phyloP scores from a whole-genome alignment of 1,139 yeast species.

The Geotrichum restrictum region DNA sequence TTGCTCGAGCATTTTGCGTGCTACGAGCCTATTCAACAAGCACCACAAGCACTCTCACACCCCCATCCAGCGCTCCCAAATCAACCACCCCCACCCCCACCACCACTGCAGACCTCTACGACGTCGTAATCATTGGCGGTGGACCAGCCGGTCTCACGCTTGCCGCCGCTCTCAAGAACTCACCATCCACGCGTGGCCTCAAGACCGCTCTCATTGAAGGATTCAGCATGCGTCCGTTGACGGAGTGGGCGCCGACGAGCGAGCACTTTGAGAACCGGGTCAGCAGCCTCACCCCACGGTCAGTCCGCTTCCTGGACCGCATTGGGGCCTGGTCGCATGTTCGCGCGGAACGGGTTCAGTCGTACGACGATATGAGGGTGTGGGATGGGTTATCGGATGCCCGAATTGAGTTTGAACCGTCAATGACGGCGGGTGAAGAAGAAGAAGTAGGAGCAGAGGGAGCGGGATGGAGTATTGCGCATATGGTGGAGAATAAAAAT shows the following conservation, averaged over 20 bases:
- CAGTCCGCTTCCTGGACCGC: constrained; percentile 59
- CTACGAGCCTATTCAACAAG: too few species aligned
- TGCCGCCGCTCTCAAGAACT: constrained; percentile 68
- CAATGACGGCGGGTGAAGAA: constrained; percentile 26
- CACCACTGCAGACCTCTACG: constrained; percentile 36
- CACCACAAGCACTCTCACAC: too few species aligned
- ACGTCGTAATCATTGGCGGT: constrained; percentile 88
- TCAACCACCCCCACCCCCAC: background rate
- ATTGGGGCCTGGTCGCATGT: constrained; percentile 78
- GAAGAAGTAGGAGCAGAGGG: constrained; percentile 28
- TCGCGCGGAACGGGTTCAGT: constrained; percentile 63
- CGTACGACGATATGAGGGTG: constrained; percentile 76
- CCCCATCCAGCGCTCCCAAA: too few species aligned
- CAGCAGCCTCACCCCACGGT: constrained; percentile 78
- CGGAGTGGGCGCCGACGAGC: constrained; percentile 54
- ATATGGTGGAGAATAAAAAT: constrained; percentile 85
- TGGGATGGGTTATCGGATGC: constrained; percentile 80
- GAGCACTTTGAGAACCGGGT: constrained; percentile 69
- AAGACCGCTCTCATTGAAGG: constrained; percentile 73
- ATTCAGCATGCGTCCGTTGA: constrained; percentile 52
- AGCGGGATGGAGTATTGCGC: constrained; percentile 51
- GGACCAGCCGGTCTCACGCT: constrained; percentile 96
- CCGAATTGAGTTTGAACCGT: constrained; percentile 65
- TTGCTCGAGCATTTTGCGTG: background rate
- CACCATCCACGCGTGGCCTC: constrained; percentile 57